Base-by-base conservation (phyloP, 2,329 filamentous ascomycete species). In the Escovopsis sp. region DNA sequence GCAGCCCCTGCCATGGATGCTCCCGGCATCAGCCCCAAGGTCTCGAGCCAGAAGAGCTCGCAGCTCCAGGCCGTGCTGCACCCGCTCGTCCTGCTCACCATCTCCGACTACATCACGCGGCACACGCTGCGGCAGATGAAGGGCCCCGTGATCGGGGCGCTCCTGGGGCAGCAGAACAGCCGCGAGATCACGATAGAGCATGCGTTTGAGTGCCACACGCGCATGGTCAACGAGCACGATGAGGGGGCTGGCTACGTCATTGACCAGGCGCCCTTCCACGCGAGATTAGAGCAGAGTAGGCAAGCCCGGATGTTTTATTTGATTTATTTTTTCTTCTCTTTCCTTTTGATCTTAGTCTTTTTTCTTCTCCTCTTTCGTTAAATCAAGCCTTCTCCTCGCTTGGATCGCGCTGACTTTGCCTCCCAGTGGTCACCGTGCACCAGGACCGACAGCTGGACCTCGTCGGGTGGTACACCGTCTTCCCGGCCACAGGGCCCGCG, bases 21-120 rank as follows among this genome's bases (percentile, higher is more conserved):
- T 46, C 48, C 58, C 45, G 48, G 45, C 45, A 41, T 48, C 50
- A 79, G 78, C 51, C 66, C 76, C 41, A 69, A 84, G 47, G 58
- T 86, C 37, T 84, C 80, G 6, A 70, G 68, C 44, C 71, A 77
- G 53, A 81, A 78, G 61, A 71, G 76, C 50, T 72, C 74, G 35
- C 84, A 91, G 60, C 76, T 93, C 36, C 81, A 86, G 49, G 77
- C 87, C 43, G 78, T 87, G 52, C 76, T 98, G 14, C 91, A 98
- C 56, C 91, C 91, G 24, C 79, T 98, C 39, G 88, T 94, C 40
- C 81, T 96, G 50, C 84, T 98, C 63, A 93, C 84, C 49, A 91
- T 98, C 54, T 94, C 89, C 51, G 91, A 98, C 62, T 93, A 94
- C 60, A 87, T 96, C 59, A 94, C 89, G 44, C 78, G 91, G 45